These are phyloP conservation scores for Paecilomyces niveus DNA, from an alignment of 2,329 filamentous ascomycete species.

Conservation along the genomic window DNA sequence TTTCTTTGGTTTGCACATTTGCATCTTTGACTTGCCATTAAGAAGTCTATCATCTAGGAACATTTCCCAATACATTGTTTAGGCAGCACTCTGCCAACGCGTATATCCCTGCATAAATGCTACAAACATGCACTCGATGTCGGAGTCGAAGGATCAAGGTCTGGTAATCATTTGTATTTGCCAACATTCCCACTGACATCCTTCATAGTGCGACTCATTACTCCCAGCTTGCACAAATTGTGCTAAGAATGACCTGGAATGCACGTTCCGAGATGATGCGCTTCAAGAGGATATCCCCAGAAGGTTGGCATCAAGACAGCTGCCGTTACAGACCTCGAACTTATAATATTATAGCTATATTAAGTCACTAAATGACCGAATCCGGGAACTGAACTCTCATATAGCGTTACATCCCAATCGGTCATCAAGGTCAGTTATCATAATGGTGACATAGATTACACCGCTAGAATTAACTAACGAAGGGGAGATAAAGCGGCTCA, in stretches of 20 bases:
- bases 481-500: neutral
- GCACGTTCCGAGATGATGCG: neutral
- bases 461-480: neutral
- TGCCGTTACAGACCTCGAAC: neutral
- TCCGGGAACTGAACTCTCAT: neutral
- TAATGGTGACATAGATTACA: neutral
- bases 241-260: slow-evolving; percentile 1
- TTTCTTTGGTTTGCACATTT: no score
- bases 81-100: no score
- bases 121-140: neutral
- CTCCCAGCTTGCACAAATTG: neutral
- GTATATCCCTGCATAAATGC: neutral
- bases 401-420: neutral
- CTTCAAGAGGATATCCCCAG: neutral
- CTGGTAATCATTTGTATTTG: neutral
- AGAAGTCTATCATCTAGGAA: no score
- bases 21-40: no score
- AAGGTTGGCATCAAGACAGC: neutral
- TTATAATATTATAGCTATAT: neutral
- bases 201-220: neutral
- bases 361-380: neutral
- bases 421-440: neutral
- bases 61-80: no score
- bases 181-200: no score
- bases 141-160: neutral